These are phyloP conservation scores for Entamoeba nuttalli DNA, from an alignment of 208 protist genomes.

Conservation along the genomic window DNA sequence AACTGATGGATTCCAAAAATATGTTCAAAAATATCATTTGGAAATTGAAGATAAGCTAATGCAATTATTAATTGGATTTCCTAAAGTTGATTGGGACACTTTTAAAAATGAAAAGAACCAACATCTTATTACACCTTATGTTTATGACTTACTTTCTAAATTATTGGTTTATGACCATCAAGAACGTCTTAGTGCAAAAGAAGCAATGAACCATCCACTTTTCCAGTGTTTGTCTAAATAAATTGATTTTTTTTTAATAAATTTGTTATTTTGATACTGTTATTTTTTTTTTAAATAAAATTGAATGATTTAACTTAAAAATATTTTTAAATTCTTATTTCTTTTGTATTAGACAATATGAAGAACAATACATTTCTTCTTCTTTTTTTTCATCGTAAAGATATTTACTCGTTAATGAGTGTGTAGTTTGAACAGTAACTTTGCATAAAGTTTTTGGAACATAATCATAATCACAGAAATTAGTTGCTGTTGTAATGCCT, in stretches of 20 bases:
- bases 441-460: not conserved
- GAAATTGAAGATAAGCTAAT: not conserved
- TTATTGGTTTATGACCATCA: conserved; percentile 87
- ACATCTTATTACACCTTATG: conserved; percentile 77
- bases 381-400: not conserved
- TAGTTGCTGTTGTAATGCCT: not conserved
- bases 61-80: not conserved
- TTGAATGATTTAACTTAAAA: too few species aligned
- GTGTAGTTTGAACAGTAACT: not conserved
- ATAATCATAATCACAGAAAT: not conserved
- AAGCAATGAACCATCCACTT: conserved; percentile 81
- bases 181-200: conserved; percentile 78
- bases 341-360: not conserved
- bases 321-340: too few species aligned
- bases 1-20: conserved; percentile 13
- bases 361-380: not conserved
- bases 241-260: not conserved
- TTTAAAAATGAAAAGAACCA: conserved; percentile 69
- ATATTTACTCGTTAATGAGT: not conserved
- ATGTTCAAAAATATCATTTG: conserved; percentile 26
- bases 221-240: not conserved
- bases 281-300: too few species aligned
- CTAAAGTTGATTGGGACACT: not conserved
- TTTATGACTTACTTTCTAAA: conserved; percentile 87
- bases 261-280: too few species aligned